phyloP scores from a whole-genome alignment of 2,329 filamentous ascomycete species.

The Alternaria conjuncta region DNA sequence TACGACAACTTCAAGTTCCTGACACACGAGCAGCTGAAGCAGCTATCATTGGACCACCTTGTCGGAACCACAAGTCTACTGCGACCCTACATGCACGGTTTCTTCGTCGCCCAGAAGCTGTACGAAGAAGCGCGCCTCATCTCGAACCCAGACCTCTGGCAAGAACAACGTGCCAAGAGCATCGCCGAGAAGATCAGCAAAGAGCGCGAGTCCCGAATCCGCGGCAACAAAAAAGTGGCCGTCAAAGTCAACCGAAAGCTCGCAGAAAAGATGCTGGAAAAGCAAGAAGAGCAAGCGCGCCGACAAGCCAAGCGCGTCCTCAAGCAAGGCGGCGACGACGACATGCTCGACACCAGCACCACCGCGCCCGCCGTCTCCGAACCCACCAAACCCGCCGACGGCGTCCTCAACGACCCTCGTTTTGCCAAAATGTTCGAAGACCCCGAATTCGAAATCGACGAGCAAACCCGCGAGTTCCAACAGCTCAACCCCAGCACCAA shows the following conservation, averaged over 20 bases:
- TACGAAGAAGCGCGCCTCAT: conserved; percentile 96
- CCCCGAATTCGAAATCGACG: conserved; percentile 90
- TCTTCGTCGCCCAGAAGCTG: conserved; percentile 92
- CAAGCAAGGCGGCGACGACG: conserved; percentile 66
- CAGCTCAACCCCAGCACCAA: conserved; percentile 87
- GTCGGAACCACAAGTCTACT: conserved; percentile 89
- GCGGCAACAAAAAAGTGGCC: conserved; percentile 87
- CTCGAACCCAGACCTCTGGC: conserved; percentile 90
- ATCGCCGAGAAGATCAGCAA: conserved; percentile 96
- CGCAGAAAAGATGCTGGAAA: conserved; percentile 67
- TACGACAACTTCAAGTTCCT: conserved; percentile 99
- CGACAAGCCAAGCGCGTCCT: conserved; percentile 56
- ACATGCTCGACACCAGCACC: conserved; percentile 40
- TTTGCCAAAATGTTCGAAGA: conserved; percentile 91
- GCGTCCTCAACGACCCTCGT: conserved; percentile 79
- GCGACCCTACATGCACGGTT: conserved; percentile 98
- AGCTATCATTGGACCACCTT: conserved; percentile 85
- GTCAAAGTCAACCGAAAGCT: conserved; percentile 87
- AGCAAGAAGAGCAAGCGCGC: conserved; percentile 71
- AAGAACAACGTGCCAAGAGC: conserved; percentile 88
- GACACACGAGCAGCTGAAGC: conserved; percentile 82
- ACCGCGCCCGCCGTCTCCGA: conserved; percentile 42
- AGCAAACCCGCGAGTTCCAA: conserved; percentile 84
- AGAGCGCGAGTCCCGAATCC: conserved; percentile 91
- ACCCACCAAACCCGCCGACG: conserved; percentile 56